A percentile compares a stretch with the other conserved stretches of the same genome.
Evolutionary conservation across 2,329 filamentous ascomycete genomes (phyloP).

Genomic region (Diaporthe australafricana): DNA sequence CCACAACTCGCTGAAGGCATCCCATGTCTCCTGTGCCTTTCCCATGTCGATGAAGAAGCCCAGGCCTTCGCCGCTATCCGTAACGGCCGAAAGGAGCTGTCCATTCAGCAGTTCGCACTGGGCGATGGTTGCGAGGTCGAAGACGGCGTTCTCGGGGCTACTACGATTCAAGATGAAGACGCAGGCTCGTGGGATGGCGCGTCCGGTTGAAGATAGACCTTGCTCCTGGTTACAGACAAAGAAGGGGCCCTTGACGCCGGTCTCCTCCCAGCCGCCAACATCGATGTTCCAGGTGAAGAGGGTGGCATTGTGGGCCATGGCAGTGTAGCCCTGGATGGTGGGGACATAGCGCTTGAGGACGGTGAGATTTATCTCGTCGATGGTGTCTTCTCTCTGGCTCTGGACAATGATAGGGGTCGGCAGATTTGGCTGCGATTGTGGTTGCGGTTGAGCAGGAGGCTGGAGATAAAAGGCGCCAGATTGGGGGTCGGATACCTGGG

Average conservation of each 20-base stretch:
- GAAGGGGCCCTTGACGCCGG: constrained; percentile 85
- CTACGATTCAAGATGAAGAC: constrained; percentile 81
- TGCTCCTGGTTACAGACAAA: constrained; percentile 81
- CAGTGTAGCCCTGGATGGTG: constrained; percentile 77
- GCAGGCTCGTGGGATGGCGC: constrained; percentile 58
- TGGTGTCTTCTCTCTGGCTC: constrained; percentile 69
- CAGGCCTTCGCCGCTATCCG: not conserved
- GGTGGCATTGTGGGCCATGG: constrained; percentile 86
- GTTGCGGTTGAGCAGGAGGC: constrained; percentile 32
- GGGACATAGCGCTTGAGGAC: constrained; percentile 87
- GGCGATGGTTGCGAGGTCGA: constrained; percentile 70
- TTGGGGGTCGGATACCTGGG: constrained; percentile 70
- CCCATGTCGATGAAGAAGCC: constrained; percentile 23
- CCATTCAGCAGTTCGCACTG: constrained; percentile 65
- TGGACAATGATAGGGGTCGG: constrained; percentile 71
- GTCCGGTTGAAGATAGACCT: constrained; percentile 46
- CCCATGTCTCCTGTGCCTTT: constrained; percentile 21
- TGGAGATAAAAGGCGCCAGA: constrained; percentile 69
- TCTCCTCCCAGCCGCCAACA: constrained; percentile 83
- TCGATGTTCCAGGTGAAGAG: constrained; percentile 82
- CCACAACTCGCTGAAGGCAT: constrained; percentile 14
- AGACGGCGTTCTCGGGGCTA: constrained; percentile 76
- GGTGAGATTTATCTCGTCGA: constrained; percentile 87
- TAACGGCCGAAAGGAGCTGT: constrained; percentile 11
- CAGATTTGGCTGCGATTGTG: not conserved